A percentile compares a stretch with the other conserved stretches of the same genome.
Conservation (phyloP, 176 grass and related monocot genomes). For the Hsuehochloa calcarea region DNA sequence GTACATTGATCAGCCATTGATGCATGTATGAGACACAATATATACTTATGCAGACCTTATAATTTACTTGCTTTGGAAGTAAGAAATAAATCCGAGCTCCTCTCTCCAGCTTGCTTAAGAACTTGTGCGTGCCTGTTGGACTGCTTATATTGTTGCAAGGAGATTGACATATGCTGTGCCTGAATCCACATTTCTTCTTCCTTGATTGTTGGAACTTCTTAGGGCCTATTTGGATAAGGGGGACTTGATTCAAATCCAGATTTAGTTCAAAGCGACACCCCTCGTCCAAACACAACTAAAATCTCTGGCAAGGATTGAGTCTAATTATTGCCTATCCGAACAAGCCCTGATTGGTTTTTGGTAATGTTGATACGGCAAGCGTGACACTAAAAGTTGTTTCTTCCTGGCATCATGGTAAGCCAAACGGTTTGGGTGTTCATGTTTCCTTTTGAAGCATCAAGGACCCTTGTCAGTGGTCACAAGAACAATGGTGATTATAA, state of each 20-base stretch:
- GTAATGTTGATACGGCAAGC: not conserved
- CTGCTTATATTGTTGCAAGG: not conserved
- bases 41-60: constrained; percentile 1
- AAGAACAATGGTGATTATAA: no score
- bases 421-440: not conserved
- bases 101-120: not conserved
- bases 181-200: not conserved
- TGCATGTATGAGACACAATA: not conserved
- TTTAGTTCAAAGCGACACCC: not conserved
- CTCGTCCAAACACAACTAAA: not conserved
- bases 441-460: not conserved
- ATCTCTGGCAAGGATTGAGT: not conserved
- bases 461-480: not conserved
- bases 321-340: no score
- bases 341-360: not conserved
- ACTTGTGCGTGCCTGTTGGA: not conserved
- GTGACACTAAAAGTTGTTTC: not conserved
- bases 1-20: not conserved
- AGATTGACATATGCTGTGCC: not conserved
- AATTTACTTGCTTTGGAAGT: not conserved
- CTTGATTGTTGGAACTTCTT: not conserved
- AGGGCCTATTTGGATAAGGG: not conserved
- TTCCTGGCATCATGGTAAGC: not conserved
- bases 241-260: not conserved
- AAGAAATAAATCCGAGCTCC: constrained; percentile 1